phyloP scores from a whole-genome alignment of 179 eudicot species.

The Nepenthes alata region DNA sequence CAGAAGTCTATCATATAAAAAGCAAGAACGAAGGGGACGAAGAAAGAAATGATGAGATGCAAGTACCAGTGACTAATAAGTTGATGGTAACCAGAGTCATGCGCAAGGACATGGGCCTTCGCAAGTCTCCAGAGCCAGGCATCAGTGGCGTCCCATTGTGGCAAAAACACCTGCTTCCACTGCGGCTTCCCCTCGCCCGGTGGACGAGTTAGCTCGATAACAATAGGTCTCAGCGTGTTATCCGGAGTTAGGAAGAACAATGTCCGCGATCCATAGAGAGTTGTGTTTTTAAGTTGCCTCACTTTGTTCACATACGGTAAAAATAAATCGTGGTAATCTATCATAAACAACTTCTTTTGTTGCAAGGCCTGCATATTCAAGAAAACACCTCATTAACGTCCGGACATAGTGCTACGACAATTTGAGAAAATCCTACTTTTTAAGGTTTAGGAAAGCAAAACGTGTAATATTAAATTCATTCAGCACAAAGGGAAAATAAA shows the following conservation, averaged over 20 bases:
- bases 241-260: constrained; percentile 25
- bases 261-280: constrained; percentile 39
- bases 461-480: too few species aligned
- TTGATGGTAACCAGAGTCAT: constrained; percentile 45
- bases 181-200: constrained; percentile 19
- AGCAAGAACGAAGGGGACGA: too few species aligned
- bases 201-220: constrained; percentile 33
- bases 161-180: constrained; percentile 28
- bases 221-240: constrained; percentile 28
- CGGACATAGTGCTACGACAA: too few species aligned
- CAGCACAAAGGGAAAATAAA: too few species aligned
- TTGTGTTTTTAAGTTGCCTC: constrained; percentile 29
- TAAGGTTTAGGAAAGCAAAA: too few species aligned
- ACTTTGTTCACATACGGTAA: constrained; percentile 34
- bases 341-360: constrained; percentile 30
- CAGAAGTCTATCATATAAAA: too few species aligned
- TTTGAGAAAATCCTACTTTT: too few species aligned
- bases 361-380: constrained; percentile 21
- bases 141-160: constrained; percentile 22
- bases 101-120: constrained; percentile 42
- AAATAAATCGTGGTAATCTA: constrained; percentile 39
- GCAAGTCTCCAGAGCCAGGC: constrained; percentile 52
- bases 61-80: constrained; percentile 42
- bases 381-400: too few species aligned
- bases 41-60: neutral